These are phyloP conservation scores for Tylopilus balloui DNA, from an alignment of 768 basidiomycete species.

Conservation along the genomic window DNA sequence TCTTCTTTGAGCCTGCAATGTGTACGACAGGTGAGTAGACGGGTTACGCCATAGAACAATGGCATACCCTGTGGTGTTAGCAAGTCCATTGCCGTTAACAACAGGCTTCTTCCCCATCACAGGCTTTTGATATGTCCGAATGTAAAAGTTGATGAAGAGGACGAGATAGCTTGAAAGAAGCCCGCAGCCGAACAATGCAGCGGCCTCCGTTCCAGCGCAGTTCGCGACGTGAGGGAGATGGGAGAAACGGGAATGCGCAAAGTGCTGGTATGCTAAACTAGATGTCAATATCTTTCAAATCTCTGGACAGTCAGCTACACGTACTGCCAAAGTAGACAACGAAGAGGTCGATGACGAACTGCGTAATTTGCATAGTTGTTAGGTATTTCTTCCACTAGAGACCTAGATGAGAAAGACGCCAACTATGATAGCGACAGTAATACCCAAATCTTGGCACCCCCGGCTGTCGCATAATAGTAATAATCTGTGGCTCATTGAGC, in stretches of 20 bases:
- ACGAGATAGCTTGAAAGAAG: slow-evolving; percentile 88
- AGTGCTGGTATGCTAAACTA: slow-evolving; percentile 71
- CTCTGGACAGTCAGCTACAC: slow-evolving; percentile 32
- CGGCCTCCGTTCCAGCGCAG: slow-evolving; percentile 85
- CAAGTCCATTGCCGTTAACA: slow-evolving; percentile 45
- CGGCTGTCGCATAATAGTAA: slow-evolving; percentile 98
- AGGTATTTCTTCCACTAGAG: slow-evolving; percentile 96
- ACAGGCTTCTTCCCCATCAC: slow-evolving; percentile 30
- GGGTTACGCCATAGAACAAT: background rate
- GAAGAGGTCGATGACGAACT: slow-evolving; percentile 90
- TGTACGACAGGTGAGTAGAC: slow-evolving; percentile 1
- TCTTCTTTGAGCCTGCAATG: slow-evolving; percentile 33
- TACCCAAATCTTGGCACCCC: slow-evolving; percentile 96
- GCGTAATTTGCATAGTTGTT: slow-evolving; percentile 93
- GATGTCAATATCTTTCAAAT: slow-evolving; percentile 7
- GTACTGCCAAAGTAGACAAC: slow-evolving; percentile 92
- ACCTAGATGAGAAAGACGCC: background rate
- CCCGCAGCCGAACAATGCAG: slow-evolving; percentile 85
- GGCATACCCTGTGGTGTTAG: slow-evolving; percentile 34
- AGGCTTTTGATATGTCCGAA: slow-evolving; percentile 77
- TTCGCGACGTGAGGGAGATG: slow-evolving; percentile 66
- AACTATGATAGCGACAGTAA: slow-evolving; percentile 16
- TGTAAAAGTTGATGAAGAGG: slow-evolving; percentile 94
- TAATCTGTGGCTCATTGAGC: slow-evolving; percentile 58
- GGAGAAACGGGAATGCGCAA: slow-evolving; percentile 58